Evolutionary conservation across 441 rosid species (phyloP), one percentile per base, ranked within the genome.

Genomic region (Populus trichocarpa): DNA sequence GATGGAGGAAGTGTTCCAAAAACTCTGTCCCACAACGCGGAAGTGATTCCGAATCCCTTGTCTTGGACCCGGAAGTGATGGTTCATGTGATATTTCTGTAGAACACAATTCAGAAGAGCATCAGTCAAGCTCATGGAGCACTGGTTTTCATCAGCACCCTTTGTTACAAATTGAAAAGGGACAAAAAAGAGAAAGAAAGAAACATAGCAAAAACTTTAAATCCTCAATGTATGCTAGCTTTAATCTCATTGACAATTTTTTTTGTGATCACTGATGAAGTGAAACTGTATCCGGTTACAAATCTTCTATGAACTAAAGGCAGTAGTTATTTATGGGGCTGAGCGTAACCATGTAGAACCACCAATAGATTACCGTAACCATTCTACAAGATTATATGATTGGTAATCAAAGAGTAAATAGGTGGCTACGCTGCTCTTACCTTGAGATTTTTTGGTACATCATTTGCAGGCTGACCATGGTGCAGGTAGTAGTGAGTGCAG

Each of bases 1-100:
- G 68, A 68, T 36, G 85, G 85, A n/a, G 99, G 98, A 76, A 93
- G 87, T 72, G 99, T 96, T 82, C 94, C 93, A 28, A 96, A 94
- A 71, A 94, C 88, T 77, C 77, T 85, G 84, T 96, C 99, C 99
- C 99, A 96, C 2, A 96, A 79, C 0, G 96, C 50, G 2, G 99
- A 93, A 67, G 98, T 96, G 86, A 96, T 96, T 74, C 99, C 99
- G 77, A 89, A 96, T 12, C 99, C 99, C 88, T 87, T 90, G 77
- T 91, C 75, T 70, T 93, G 99, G 75, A 94, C 74, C 82, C 98
- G 86, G 73, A 93, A 96, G 89, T 96, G 99, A 87, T 96, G 99
- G 67, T 94, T 96, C 85, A 96, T 78, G 90, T 96, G 99, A 83
- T 96, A 96, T 86, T 91, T 96, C 99, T 96, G 95, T 85, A 80